A percentile compares a stretch with the other conserved stretches of the same genome.
These are phyloP conservation scores for Leucocoprinus leucothites DNA, from an alignment of 768 basidiomycete species.

Conservation along the genomic window DNA sequence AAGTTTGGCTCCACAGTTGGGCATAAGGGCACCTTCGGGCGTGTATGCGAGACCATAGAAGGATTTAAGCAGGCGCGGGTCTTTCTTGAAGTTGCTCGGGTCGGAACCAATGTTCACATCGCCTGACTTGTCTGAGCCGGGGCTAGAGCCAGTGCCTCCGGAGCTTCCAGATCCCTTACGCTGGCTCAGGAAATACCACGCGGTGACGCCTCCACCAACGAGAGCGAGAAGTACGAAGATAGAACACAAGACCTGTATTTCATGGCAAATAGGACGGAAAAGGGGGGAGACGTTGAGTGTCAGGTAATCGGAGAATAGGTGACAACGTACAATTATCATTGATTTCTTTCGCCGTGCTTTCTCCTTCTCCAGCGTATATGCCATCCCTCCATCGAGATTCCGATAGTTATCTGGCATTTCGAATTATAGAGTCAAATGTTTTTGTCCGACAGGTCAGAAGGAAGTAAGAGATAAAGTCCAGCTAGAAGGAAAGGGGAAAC, in stretches of 20 bases:
- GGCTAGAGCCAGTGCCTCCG: not conserved
- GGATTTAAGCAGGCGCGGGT: constrained; percentile 59
- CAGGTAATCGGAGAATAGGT: not conserved
- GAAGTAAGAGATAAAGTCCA: too few species aligned
- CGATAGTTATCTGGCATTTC: constrained; percentile 17
- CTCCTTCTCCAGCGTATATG: constrained; percentile 27
- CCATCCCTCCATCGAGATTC: constrained; percentile 18
- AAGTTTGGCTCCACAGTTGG: constrained; percentile 58
- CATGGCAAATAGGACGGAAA: not conserved
- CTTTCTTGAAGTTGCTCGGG: constrained; percentile 70
- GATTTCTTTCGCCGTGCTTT: constrained; percentile 35
- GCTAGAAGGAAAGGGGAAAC: not conserved
- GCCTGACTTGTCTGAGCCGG: not conserved
- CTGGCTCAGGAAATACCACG: constrained; percentile 65
- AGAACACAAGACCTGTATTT: constrained; percentile 50
- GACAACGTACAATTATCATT: constrained; percentile 53
- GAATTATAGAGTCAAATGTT: not conserved
- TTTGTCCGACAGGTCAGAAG: not conserved
- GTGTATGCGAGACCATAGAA: constrained; percentile 92
- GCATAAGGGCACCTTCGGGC: constrained; percentile 64
- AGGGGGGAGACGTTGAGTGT: not conserved
- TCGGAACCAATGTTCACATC: constrained; percentile 35
- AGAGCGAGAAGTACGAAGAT: constrained; percentile 45
- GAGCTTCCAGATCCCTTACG: constrained; percentile 20
- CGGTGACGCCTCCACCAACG: constrained; percentile 53